Conservation (phyloP, 371 early-diverging fungal species). For the Mortierella sp. region DNA sequence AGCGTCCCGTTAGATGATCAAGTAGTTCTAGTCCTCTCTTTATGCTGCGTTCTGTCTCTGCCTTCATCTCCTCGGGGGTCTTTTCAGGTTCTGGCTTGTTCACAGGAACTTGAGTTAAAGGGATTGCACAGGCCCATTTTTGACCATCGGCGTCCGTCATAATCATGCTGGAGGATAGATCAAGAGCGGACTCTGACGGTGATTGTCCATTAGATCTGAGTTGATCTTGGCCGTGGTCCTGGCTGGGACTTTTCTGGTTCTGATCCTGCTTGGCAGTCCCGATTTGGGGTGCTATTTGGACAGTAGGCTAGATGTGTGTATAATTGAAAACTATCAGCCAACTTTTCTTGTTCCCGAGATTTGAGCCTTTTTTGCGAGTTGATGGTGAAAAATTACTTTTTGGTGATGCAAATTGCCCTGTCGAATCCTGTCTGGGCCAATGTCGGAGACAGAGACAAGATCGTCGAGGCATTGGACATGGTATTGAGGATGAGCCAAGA, state of each 20-base stretch:
- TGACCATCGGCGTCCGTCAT: slow-evolving; percentile 65
- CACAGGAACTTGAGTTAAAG: slow-evolving; percentile 22
- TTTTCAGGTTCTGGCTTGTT: slow-evolving; percentile 30
- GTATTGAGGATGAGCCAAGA: slow-evolving; percentile 66
- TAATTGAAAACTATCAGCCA: too few species aligned
- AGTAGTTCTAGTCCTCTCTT: slow-evolving; percentile 71
- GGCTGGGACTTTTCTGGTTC: neutral
- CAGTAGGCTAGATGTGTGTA: slow-evolving; percentile 2
- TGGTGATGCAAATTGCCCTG: slow-evolving; percentile 24
- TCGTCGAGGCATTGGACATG: slow-evolving; percentile 61
- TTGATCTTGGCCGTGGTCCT: slow-evolving; percentile 13
- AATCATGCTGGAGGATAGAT: slow-evolving; percentile 33
- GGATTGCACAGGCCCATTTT: slow-evolving; percentile 66
- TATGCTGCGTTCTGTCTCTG: slow-evolving; percentile 59
- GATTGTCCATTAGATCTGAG: neutral
- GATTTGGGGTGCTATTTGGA: slow-evolving; percentile 19
- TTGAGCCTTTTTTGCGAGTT: neutral
- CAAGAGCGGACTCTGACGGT: neutral
- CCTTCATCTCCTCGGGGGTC: slow-evolving; percentile 42
- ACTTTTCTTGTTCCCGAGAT: too few species aligned
- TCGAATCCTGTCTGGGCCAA: slow-evolving; percentile 23
- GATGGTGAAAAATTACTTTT: slow-evolving; percentile 9
- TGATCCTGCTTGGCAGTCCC: slow-evolving; percentile 6
- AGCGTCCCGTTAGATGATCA: slow-evolving; percentile 65
- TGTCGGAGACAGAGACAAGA: slow-evolving; percentile 58